A percentile compares a stretch with the other conserved stretches of the same genome.
Conservation (phyloP, 192 early-diverging fungal genomes). For the Thoreauomyces humboldtii region DNA sequence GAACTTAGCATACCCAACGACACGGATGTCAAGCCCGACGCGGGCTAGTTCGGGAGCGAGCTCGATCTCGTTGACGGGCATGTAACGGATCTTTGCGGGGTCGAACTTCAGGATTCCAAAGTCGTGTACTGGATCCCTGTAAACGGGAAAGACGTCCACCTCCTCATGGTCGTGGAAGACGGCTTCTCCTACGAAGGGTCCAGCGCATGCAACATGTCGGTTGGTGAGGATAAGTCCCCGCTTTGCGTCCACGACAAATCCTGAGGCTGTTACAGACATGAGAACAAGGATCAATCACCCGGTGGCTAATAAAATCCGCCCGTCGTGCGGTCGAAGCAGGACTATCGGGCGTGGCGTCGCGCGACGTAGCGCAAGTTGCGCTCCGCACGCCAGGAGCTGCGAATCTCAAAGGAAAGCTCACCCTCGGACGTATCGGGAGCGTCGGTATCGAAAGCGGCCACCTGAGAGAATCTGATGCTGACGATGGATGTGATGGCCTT, state of each 20-base stretch:
- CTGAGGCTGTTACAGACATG: conserved; percentile 69
- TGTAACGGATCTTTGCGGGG: conserved; percentile 68
- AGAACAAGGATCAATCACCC: too few relatives aligned
- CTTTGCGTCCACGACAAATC: conserved; percentile 77
- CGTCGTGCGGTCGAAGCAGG: too few relatives aligned
- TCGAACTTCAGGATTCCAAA: conserved; percentile 65
- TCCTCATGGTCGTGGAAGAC: conserved; percentile 80
- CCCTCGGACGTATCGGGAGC: conserved; percentile 63
- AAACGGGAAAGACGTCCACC: conserved; percentile 69
- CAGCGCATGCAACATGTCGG: conserved; percentile 68
- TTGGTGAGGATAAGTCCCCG: conserved; percentile 71
- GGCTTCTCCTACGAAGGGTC: conserved; percentile 82
- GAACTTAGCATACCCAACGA: too few relatives aligned
- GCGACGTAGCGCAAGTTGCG: too few relatives aligned
- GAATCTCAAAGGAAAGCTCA: too few relatives aligned
- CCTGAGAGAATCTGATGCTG: conserved; percentile 72
- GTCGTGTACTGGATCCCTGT: conserved; percentile 48
- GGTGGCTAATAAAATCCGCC: too few relatives aligned
- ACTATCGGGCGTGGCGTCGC: too few relatives aligned
- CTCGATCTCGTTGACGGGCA: conserved; percentile 64
- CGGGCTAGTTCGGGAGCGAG: conserved; percentile 68
- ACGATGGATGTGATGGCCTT: conserved; percentile 70
- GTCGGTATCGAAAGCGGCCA: conserved; percentile 78
- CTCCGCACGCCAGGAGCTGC: too few relatives aligned
- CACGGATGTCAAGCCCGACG: conserved; percentile 78